A percentile compares a stretch with the other conserved stretches of the same genome.
Evolutionary conservation across 345 rosid species (phyloP).

Genomic region (Angophora floribunda): DNA sequence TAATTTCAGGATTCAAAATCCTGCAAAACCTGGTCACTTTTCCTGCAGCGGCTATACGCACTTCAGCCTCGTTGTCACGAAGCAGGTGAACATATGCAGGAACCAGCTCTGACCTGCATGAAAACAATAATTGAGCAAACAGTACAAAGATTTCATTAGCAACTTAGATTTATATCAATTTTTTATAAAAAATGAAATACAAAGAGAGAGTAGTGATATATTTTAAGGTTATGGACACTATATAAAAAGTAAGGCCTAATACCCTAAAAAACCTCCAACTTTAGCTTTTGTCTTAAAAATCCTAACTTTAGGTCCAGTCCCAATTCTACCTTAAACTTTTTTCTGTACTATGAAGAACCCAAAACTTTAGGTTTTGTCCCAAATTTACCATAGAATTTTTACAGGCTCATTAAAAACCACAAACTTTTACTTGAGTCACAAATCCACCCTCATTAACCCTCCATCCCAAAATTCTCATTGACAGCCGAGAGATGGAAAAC

Average conservation of each 20-base stretch:
- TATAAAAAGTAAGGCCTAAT: background rate
- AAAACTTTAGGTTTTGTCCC: no score
- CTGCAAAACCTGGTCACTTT: conserved; percentile 88
- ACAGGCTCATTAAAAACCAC: no score
- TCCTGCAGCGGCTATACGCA: conserved; percentile 97
- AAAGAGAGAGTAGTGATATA: background rate
- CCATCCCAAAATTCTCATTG: no score
- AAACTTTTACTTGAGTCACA: no score
- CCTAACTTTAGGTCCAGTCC: no score
- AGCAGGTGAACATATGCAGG: conserved; percentile 93
- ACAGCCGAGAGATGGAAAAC: no score
- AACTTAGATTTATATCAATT: background rate
- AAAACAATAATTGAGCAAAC: background rate
- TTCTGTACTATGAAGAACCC: no score
- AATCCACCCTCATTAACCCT: no score
- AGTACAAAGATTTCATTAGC: background rate
- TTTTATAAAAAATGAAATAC: background rate
- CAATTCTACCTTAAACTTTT: no score
- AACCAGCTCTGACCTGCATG: conserved; percentile 59
- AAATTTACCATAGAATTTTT: no score
- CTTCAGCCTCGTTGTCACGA: conserved; percentile 97
- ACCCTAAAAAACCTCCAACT: no score
- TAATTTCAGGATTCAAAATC: conserved; percentile 79
- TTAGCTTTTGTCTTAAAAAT: no score
- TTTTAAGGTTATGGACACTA: background rate